Evolutionary conservation across 768 basidiomycete species (phyloP), one percentile per base, ranked within the genome.

Genomic region (Hortiboletus flavorubellus): DNA sequence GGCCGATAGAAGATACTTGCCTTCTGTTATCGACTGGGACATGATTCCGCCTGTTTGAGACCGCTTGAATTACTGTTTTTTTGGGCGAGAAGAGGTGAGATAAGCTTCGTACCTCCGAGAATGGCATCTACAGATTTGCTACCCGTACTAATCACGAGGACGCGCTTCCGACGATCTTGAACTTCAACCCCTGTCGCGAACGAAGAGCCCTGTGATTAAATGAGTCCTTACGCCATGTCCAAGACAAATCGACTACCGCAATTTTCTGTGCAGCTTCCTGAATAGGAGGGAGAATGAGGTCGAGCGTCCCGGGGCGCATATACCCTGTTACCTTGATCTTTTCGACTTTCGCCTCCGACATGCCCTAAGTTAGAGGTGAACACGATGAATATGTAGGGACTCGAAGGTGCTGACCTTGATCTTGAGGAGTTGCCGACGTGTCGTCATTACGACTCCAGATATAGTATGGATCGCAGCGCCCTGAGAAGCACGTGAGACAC

Each of bases 331-430:
- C 93, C 77, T 96, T 96, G 64, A 98, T 91, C 70, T 98, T 98
- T 66, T 98, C 95, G 2, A 98, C 93, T 69, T 98, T 98, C 1
- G 95, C 90, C 63, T 97, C 95, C 4, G 94, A 94, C 80, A 96
- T 87, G 41, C 95, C 95, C 92, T 95, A 56, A 29, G 6, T 95
- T 56, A 29, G 6, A 53, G 16, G 53, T 8, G 10, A 56, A 18
- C 54, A 39, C 4, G 41, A 43, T 59, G 35, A 35, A 35, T 18
- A 55, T 21, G 4, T 8, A 6, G n/a, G 21, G 33, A n/a, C 29
- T 49, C 15, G 45, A 45, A 47, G 37, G 53, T 48, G 31, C 56
- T 34, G 46, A 88, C 94, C 81, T 98, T 98, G 63, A 98, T 95
- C 69, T 97, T 98, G 53, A 93, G 74, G 68, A 98, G 78, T 49